These are phyloP conservation scores for Incumbomyces lentus DNA, from an alignment of 2,329 filamentous ascomycete species.

Conservation along the genomic window DNA sequence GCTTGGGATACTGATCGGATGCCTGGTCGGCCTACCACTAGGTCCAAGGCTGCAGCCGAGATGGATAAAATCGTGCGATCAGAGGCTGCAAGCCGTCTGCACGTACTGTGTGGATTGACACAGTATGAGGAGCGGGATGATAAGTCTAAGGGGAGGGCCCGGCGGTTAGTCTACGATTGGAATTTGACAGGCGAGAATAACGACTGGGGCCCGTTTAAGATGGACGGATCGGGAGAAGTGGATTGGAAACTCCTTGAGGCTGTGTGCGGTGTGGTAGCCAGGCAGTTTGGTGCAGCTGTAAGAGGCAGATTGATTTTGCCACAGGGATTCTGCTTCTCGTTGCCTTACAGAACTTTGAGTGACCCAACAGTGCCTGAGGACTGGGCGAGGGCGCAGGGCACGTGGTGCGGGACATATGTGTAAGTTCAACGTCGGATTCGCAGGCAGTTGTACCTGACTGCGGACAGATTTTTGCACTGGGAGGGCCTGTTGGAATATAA, in stretches of 20 bases:
- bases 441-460: too few relatives aligned
- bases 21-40: constrained; percentile 9
- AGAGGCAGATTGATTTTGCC: constrained; percentile 13
- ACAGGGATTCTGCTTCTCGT: constrained; percentile 18
- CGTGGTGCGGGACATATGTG: constrained; percentile 20
- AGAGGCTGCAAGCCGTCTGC: constrained; percentile 15
- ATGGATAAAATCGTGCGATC: constrained; percentile 9
- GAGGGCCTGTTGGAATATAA: constrained; percentile 18
- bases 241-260: constrained; percentile 20
- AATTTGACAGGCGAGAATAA: constrained; percentile 9
- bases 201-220: constrained; percentile 19
- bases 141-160: constrained; percentile 12
- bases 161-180: constrained; percentile 20
- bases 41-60: constrained; percentile 7
- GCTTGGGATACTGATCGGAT: background rate
- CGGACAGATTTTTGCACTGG: constrained; percentile 15
- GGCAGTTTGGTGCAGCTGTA: constrained; percentile 15
- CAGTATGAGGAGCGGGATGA: constrained; percentile 13
- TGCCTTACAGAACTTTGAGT: constrained; percentile 17
- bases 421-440: background rate
- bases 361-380: constrained; percentile 15
- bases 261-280: constrained; percentile 13
- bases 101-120: constrained; percentile 19
- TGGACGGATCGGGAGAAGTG: constrained; percentile 16
- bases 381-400: constrained; percentile 18